A percentile compares a stretch with the other conserved stretches of the same genome.
These are phyloP conservation scores for Tulasnella sp. DNA, from an alignment of 768 basidiomycete species.

Conservation along the genomic window DNA sequence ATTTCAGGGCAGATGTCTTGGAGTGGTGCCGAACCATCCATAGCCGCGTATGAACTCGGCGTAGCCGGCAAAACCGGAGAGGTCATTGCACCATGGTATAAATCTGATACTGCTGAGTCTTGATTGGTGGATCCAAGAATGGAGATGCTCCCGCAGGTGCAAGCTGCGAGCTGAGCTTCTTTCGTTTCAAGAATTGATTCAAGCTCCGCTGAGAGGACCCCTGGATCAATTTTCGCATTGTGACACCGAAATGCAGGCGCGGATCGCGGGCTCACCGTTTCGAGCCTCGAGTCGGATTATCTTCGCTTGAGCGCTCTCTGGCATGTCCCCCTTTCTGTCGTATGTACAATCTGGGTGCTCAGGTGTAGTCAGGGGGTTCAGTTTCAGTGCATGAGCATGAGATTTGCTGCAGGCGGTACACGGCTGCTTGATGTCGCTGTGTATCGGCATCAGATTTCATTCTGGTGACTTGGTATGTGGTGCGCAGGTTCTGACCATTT, in stretches of 20 bases:
- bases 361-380: neutral
- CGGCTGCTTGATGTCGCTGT: neutral
- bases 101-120: neutral
- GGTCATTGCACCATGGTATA: too few relatives aligned
- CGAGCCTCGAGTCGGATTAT: neutral
- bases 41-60: too few relatives aligned
- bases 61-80: too few relatives aligned
- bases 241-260: too few relatives aligned
- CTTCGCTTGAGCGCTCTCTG: neutral
- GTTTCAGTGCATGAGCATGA: slow-evolving; percentile 2
- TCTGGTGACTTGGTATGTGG: too few relatives aligned
- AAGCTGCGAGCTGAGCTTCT: neutral
- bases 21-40: too few relatives aligned
- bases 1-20: too few relatives aligned
- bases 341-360: neutral
- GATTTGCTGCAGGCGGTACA: neutral
- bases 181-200: too few relatives aligned
- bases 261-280: neutral
- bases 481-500: too few relatives aligned
- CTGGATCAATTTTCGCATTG: too few relatives aligned
- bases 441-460: too few relatives aligned
- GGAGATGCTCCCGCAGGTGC: neutral
- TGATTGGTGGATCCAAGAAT: neutral
- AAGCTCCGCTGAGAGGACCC: neutral
- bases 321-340: neutral